A percentile compares a stretch with the other conserved stretches of the same genome.
Evolutionary conservation across 2,329 filamentous ascomycete species (phyloP).

Genomic region (Botrytis paeoniae): DNA sequence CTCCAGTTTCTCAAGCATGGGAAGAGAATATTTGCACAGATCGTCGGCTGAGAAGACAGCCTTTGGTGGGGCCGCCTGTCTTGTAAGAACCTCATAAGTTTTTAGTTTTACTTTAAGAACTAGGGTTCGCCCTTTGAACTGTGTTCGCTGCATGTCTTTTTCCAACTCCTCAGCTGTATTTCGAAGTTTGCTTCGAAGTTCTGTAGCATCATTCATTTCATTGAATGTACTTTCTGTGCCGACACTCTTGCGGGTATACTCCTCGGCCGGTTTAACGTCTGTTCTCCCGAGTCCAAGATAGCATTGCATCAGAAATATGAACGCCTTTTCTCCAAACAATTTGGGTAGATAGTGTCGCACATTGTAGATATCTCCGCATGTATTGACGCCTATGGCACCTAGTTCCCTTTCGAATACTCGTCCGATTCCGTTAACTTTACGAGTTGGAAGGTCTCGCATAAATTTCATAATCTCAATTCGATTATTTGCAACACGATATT

Average conservation of each 20-base stretch:
- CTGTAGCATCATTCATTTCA: slow-evolving; percentile 67
- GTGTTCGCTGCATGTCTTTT: slow-evolving; percentile 73
- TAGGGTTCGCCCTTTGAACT: slow-evolving; percentile 86
- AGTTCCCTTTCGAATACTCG: slow-evolving; percentile 90
- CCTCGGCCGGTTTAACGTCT: slow-evolving; percentile 78
- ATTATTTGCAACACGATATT: slow-evolving; percentile 73
- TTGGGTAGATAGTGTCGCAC: slow-evolving; percentile 70
- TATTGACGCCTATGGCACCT: slow-evolving; percentile 80
- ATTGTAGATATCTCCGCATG: slow-evolving; percentile 80
- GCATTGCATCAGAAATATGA: slow-evolving; percentile 78
- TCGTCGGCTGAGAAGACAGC: slow-evolving; percentile 74
- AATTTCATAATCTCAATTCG: slow-evolving; percentile 75
- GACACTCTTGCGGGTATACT: slow-evolving; percentile 88
- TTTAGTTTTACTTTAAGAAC: slow-evolving; percentile 92
- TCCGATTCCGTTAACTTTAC: slow-evolving; percentile 94
- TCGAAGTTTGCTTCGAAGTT: slow-evolving; percentile 74
- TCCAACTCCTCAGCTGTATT: slow-evolving; percentile 81
- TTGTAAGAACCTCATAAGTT: slow-evolving; percentile 85
- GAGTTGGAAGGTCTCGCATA: slow-evolving; percentile 77
- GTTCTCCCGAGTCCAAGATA: slow-evolving; percentile 86
- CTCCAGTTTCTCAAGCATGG: slow-evolving; percentile 80
- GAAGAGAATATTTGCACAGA: slow-evolving; percentile 75
- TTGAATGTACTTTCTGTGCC: slow-evolving; percentile 90
- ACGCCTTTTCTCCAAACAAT: slow-evolving; percentile 89
- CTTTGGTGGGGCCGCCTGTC: slow-evolving; percentile 73